A percentile compares a stretch with the other conserved stretches of the same genome.
Evolutionary conservation across 73 alveolate genomes (phyloP).

Genomic region (Tetrahymena thermophila): DNA sequence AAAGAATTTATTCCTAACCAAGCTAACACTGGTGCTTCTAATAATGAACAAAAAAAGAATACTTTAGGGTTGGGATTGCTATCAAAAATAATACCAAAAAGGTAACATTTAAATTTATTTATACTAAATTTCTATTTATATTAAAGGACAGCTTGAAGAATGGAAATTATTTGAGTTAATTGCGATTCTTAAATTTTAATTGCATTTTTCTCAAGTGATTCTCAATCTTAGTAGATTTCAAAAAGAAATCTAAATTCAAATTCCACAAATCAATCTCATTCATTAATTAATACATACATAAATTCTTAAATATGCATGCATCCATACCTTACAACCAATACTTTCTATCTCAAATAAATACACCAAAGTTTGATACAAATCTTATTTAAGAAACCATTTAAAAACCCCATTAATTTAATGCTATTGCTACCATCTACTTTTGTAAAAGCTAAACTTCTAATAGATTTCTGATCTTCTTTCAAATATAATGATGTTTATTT

Average conservation of each 20-base stretch:
- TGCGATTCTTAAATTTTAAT: neutral
- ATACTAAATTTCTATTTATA: neutral
- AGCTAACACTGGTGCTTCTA: neutral
- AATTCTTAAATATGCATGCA: too few relatives aligned
- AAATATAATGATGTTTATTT: neutral
- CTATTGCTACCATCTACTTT: neutral
- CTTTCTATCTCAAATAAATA: neutral
- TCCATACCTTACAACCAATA: neutral
- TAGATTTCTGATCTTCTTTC: neutral
- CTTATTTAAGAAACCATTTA: neutral
- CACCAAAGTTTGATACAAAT: neutral
- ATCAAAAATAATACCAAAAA: neutral
- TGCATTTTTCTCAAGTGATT: neutral
- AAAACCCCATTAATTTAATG: neutral
- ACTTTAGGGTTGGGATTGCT: neutral
- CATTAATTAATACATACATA: neutral
- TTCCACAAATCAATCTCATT: neutral
- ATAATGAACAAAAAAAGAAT: neutral
- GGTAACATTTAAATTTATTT: neutral
- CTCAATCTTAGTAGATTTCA: neutral
- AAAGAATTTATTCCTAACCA: neutral
- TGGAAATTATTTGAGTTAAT: neutral
- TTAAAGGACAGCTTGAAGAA: conserved; percentile 2
- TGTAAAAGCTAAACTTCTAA: neutral
- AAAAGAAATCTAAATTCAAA: neutral